phyloP scores from a whole-genome alignment of 495 filamentous ascomycete species.

The Tuber magnatum region DNA sequence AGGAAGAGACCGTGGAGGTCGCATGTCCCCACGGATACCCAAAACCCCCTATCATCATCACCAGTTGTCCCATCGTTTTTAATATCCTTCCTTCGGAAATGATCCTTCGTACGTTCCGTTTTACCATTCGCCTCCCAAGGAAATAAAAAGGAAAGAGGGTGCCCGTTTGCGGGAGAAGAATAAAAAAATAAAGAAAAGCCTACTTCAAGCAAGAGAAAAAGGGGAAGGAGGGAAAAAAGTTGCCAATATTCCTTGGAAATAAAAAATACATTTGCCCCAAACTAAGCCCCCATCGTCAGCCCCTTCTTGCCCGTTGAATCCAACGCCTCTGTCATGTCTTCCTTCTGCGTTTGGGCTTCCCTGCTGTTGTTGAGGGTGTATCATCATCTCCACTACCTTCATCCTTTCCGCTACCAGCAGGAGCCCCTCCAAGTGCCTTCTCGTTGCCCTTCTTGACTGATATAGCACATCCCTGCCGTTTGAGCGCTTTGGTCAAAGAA shows the following conservation, averaged over 20 bases:
- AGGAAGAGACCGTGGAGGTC: background rate
- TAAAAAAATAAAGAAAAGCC: background rate
- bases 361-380: conserved; percentile 35
- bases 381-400: conserved; percentile 46
- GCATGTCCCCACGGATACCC: background rate
- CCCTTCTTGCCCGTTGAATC: background rate
- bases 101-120: conserved; percentile 4
- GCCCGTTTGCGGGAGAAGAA: conserved; percentile 10
- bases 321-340: conserved; percentile 17
- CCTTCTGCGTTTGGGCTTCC: conserved; percentile 37
- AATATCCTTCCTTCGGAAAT: conserved; percentile 10
- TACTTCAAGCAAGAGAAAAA: conserved; percentile 26
- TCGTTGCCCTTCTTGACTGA: conserved; percentile 79
- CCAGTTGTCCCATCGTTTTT: conserved; percentile 1
- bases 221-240: background rate
- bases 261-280: conserved; percentile 31
- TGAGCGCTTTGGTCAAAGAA: conserved; percentile 59
- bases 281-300: background rate
- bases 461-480: conserved; percentile 68
- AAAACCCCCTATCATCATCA: conserved; percentile 3
- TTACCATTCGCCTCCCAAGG: conserved; percentile 17
- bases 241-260: conserved; percentile 29
- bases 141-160: conserved; percentile 21
- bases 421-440: conserved; percentile 43
- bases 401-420: conserved; percentile 46